These are phyloP conservation scores for Cephalotrichum gorgonifer DNA, from an alignment of 2,329 filamentous ascomycete species.

Conservation along the genomic window DNA sequence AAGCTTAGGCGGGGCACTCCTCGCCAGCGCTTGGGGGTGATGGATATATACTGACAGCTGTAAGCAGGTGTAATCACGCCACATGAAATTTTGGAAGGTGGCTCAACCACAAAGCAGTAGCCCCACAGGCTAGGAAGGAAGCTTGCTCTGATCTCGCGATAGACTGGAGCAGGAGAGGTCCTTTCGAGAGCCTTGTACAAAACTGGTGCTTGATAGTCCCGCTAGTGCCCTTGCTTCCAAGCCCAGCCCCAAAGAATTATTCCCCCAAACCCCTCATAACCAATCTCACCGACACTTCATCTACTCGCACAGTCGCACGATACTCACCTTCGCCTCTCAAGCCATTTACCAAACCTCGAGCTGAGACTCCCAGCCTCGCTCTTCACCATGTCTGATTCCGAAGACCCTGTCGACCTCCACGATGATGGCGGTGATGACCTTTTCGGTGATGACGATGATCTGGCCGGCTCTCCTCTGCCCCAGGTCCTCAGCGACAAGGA, in stretches of 20 bases:
- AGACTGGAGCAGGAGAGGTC: too few relatives aligned
- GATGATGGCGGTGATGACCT: conserved; percentile 51
- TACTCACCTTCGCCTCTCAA: not conserved
- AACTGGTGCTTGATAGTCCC: too few relatives aligned
- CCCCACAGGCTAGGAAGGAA: too few relatives aligned
- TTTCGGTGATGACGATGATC: conserved; percentile 49
- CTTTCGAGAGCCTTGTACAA: too few relatives aligned
- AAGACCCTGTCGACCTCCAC: conserved; percentile 40
- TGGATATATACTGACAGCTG: not conserved
- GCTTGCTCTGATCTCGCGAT: too few relatives aligned
- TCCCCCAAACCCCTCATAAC: too few relatives aligned
- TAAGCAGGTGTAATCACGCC: not conserved
- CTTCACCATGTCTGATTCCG: conserved; percentile 42
- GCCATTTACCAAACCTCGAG: not conserved
- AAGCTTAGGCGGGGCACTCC: not conserved
- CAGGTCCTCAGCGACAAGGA: conserved; percentile 54
- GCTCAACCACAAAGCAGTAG: conserved; percentile 1
- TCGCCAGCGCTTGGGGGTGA: not conserved
- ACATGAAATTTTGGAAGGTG: not conserved
- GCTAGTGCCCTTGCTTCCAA: too few relatives aligned
- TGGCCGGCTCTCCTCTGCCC: conserved; percentile 49
- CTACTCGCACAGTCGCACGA: not conserved
- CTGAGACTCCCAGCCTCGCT: too few relatives aligned
- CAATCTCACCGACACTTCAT: too few relatives aligned
- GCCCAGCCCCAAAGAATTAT: too few relatives aligned